Evolutionary conservation across 169 alveolate genomes (phyloP).

Genomic region (Plasmodium yoelii): DNA sequence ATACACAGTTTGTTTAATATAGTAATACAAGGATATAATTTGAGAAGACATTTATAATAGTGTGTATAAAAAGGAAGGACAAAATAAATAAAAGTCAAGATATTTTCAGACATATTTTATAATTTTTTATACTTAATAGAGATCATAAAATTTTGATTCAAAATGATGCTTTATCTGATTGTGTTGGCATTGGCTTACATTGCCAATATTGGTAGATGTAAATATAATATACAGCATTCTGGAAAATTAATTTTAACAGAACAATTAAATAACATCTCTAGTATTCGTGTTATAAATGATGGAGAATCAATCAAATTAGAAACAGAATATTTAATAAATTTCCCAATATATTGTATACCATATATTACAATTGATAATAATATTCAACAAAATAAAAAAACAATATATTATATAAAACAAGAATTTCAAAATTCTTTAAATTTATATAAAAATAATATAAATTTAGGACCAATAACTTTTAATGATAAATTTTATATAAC

Average conservation of each 20-base stretch:
- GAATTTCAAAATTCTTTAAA: conserved; percentile 30
- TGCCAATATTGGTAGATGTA: neutral
- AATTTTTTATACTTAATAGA: no score
- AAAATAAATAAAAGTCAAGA: no score
- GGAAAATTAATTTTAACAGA: conserved; percentile 31
- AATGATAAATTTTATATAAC: conserved; percentile 28
- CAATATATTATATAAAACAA: conserved; percentile 50
- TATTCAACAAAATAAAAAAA: conserved; percentile 6
- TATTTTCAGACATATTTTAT: no score
- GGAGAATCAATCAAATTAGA: conserved; percentile 17
- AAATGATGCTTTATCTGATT: no score
- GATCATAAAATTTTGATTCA: no score
- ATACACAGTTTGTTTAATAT: no score
- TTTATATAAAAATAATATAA: conserved; percentile 63
- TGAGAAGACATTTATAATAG: no score
- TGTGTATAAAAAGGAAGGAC: no score
- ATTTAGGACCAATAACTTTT: conserved; percentile 25
- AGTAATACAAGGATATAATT: no score
- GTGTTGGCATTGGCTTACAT: no score
- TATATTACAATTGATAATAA: conserved; percentile 40
- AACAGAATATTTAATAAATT: conserved; percentile 13
- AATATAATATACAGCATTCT: conserved; percentile 26
- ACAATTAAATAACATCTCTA: conserved; percentile 21
- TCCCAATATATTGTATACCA: conserved; percentile 67
- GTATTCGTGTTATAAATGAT: neutral